These are phyloP conservation scores for Coriolopsis trogii DNA, from an alignment of 1,284 basidiomycete species.

Conservation along the genomic window DNA sequence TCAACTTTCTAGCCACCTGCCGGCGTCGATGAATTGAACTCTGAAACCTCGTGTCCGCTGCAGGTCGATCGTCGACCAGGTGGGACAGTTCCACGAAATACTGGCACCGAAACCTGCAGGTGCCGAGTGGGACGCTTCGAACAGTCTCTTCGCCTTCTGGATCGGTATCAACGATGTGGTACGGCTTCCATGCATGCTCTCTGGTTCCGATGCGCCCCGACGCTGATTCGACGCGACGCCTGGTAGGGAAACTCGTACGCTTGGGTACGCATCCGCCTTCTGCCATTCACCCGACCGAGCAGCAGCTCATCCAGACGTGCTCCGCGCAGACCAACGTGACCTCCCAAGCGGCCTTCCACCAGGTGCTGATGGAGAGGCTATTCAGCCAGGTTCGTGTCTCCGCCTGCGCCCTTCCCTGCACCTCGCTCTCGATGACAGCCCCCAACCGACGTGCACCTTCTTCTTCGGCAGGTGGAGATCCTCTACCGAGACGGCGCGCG, in stretches of 20 bases:
- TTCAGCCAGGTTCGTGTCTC: constrained; percentile 53
- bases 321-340: constrained; percentile 60
- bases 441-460: constrained; percentile 1
- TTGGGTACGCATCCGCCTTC: constrained; percentile 47
- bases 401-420: neutral
- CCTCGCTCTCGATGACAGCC: neutral
- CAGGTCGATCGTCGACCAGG: constrained; percentile 67
- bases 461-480: constrained; percentile 47
- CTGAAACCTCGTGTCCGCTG: neutral
- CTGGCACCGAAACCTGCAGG: constrained; percentile 52
- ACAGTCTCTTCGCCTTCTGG: constrained; percentile 65
- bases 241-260: constrained; percentile 51
- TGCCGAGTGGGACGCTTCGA: constrained; percentile 54
- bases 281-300: neutral
- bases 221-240: constrained; percentile 7
- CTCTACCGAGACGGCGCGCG: constrained; percentile 59
- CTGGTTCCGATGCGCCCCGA: neutral
- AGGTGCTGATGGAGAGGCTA: constrained; percentile 54
- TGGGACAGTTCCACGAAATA: constrained; percentile 55
- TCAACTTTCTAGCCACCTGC: constrained; percentile 5
- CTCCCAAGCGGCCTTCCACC: constrained; percentile 50
- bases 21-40: constrained; percentile 4
- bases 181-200: constrained; percentile 8
- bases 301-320: constrained; percentile 11
- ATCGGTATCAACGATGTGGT: constrained; percentile 71